Percentiles rank a stretch among this genome's conserved stretches.
Conservation (phyloP, 768 basidiomycete genomes). For the Termitomyces sp. region DNA sequence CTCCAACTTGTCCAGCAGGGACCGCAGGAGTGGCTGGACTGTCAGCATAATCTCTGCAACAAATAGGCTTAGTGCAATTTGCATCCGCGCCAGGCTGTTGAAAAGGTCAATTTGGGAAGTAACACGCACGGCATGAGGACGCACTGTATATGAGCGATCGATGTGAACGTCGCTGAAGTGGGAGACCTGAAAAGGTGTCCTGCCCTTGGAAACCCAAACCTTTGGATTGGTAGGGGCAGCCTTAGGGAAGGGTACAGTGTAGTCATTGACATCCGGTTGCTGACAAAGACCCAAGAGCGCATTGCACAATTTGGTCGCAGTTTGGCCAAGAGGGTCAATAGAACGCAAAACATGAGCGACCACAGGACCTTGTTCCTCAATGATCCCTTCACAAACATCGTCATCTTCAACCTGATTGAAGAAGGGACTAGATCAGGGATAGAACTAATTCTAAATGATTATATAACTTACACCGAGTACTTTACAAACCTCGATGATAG, state of each 20-base stretch:
- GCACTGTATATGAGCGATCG: constrained; percentile 47
- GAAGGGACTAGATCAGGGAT: not conserved
- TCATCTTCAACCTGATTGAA: constrained; percentile 38
- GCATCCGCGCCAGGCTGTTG: constrained; percentile 45
- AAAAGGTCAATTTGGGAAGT: not conserved
- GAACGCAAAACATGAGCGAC: constrained; percentile 49
- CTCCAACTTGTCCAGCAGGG: constrained; percentile 46
- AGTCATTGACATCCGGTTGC: constrained; percentile 37
- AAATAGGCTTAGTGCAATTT: constrained; percentile 57
- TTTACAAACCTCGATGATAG: constrained; percentile 40
- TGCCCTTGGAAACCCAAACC: constrained; percentile 28
- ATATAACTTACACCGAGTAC: constrained; percentile 24
- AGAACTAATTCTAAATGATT: not conserved
- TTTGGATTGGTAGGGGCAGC: constrained; percentile 30
- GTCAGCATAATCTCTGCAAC: constrained; percentile 49
- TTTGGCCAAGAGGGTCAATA: constrained; percentile 39
- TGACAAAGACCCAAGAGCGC: constrained; percentile 51
- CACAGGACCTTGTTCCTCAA: constrained; percentile 48
- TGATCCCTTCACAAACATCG: constrained; percentile 52
- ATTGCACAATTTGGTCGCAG: constrained; percentile 50
- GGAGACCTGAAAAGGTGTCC: constrained; percentile 44
- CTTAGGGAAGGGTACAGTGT: constrained; percentile 40
- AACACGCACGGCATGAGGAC: constrained; percentile 6
- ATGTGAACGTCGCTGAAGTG: constrained; percentile 65
- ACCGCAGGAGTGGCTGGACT: constrained; percentile 26